phyloP scores from a whole-genome alignment of 1,139 yeast genomes.

The Meyerozyma smithsonii region DNA sequence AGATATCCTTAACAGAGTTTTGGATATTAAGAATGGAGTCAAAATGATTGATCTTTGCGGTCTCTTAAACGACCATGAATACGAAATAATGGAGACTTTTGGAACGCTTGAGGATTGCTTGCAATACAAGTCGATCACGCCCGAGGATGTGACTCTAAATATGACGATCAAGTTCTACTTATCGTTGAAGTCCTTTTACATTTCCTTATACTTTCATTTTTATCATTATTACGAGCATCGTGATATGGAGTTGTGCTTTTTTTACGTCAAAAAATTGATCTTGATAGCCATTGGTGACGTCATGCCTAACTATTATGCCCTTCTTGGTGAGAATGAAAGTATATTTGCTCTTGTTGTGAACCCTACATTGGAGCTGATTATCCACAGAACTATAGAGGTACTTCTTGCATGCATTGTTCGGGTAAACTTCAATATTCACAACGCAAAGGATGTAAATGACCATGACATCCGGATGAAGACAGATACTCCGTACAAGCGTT shows the following conservation, averaged over 20 bases:
- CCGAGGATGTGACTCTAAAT: conserved; percentile 5
- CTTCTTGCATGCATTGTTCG: conserved; percentile 29
- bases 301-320: conserved; percentile 36
- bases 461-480: conserved; percentile 15
- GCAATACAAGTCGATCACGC: neutral
- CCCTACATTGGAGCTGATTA: conserved; percentile 36
- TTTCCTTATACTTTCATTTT: conserved; percentile 35
- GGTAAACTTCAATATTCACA: conserved; percentile 18
- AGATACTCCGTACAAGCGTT: conserved; percentile 16
- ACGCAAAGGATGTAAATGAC: conserved; percentile 12
- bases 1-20: conserved; percentile 13
- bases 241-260: conserved; percentile 23
- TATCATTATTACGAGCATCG: conserved; percentile 34
- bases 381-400: conserved; percentile 36
- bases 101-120: conserved; percentile 12
- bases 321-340: conserved; percentile 25
- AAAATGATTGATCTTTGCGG: conserved; percentile 15
- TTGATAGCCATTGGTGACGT: conserved; percentile 27
- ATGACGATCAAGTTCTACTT: conserved; percentile 23
- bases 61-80: conserved; percentile 18
- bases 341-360: conserved; percentile 39
- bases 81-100: conserved; percentile 15
- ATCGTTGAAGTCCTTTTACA: conserved; percentile 26
- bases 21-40: conserved; percentile 19
- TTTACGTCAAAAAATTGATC: conserved; percentile 32